Evolutionary conservation across 805 yeast genomes (phyloP).

Genomic region (Wickerhamiella sergipiensis): DNA sequence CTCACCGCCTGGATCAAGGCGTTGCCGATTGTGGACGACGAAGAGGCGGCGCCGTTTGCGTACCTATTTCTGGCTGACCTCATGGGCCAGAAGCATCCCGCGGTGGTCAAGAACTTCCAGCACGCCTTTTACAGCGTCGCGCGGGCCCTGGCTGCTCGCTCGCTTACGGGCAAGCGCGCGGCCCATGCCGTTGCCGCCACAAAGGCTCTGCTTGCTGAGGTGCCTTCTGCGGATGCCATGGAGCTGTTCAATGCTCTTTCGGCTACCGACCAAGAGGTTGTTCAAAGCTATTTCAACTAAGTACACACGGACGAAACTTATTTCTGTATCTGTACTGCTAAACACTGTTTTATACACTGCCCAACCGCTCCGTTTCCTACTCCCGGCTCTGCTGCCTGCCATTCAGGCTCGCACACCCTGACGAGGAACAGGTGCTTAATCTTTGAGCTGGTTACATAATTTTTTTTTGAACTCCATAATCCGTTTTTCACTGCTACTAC

Average conservation of each 20-base stretch:
- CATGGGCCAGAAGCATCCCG: slow-evolving; percentile 52
- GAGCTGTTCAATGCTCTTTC: slow-evolving; percentile 48
- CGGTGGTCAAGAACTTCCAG: slow-evolving; percentile 40
- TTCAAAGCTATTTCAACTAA: slow-evolving; percentile 41
- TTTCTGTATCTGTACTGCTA: neutral
- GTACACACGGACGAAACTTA: neutral
- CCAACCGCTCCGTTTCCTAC: too few species aligned
- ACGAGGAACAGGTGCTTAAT: too few species aligned
- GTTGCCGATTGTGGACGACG: slow-evolving; percentile 72
- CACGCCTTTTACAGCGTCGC: slow-evolving; percentile 54
- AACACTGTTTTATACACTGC: neutral
- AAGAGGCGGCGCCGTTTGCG: slow-evolving; percentile 75
- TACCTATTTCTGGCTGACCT: slow-evolving; percentile 63
- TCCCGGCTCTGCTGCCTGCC: too few species aligned
- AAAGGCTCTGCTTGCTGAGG: slow-evolving; percentile 45
- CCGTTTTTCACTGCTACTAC: neutral
- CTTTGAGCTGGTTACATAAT: too few species aligned
- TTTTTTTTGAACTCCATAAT: too few species aligned
- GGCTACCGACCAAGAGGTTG: slow-evolving; percentile 43
- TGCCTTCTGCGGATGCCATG: slow-evolving; percentile 62
- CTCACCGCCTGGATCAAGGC: slow-evolving; percentile 66
- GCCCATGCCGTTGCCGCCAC: slow-evolving; percentile 47
- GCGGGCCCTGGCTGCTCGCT: slow-evolving; percentile 55
- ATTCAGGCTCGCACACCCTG: too few species aligned
- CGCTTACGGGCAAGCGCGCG: slow-evolving; percentile 62